Base-by-base conservation (phyloP, 2,329 filamentous ascomycete species). In the Paraphoma sp. region DNA sequence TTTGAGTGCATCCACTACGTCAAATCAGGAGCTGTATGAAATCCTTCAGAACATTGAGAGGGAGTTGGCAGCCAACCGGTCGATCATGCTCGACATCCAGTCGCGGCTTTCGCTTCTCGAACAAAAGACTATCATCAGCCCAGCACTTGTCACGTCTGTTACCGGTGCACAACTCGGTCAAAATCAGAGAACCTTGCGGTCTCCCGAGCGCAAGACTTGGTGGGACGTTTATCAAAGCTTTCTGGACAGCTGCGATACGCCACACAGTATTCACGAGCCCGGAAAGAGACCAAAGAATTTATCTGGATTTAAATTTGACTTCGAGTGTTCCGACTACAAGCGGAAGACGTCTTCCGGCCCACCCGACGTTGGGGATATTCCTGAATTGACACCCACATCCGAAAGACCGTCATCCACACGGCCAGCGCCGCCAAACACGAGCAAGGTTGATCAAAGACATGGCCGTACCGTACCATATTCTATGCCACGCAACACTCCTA, bases 171-270 rank as follows among this genome's bases (percentile, higher is more conserved):
- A 41, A 18, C 6, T 23, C 5, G 5, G 23, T 23, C 23, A 14
- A 6, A 29, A 44, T n/a, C 16, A 18, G 58, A n/a, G 59, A 58
- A 28, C 54, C 56, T 17, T 57, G 51, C 16, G 61, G 59, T 53
- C 56, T 23, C 12, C 51, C 57, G 2, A 42, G 62, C 4, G 36
- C 56, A 59, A 55, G n/a, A 23, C 55, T 8, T 71, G 70, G 62
- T 72, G 70, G 70, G 57, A 73, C 45, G 58, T 63, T 40, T 68
- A 65, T 49, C 68, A 73, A 42, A 68, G 64, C 45, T 70, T 71
- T 18, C 66, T 65, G 2, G 45, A 61, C 9, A 71, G 68, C 42
- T 65, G 65, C n/a, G 67, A 70, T 14, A 58, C 66, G 5, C 64
- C 71, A 3, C 62, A 69, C 38, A 67, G 60, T 43, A 69, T 62